Evolutionary conservation across 2,329 filamentous ascomycete species (phyloP), one percentile per base, ranked within the genome.

Genomic region (Colletotrichum liriopes): DNA sequence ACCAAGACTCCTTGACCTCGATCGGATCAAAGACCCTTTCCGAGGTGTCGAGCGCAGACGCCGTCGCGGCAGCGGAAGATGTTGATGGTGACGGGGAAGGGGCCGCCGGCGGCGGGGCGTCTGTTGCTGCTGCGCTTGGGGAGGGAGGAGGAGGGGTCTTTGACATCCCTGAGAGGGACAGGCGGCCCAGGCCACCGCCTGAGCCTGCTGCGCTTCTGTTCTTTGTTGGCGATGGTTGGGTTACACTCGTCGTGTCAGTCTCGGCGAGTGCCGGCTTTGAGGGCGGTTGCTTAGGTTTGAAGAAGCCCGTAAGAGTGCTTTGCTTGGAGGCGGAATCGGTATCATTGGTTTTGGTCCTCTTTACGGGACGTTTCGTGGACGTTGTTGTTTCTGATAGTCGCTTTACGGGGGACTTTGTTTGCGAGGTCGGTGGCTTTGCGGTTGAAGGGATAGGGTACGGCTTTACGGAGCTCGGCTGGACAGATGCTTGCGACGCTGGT

Each of bases 1-100:
- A 92, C 96, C 96, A 98, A 29, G 92, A 93, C 78, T 96, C 93
- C 79, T 94, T 96, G 56, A 89, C 89, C 73, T 89, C 86, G 61
- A 94, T 90, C 0, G 93, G 92, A 76, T 95, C 93, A 72, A 93
- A 86, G 1, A 90, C 85, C 67, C 81, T 85, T 11, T 82, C 85
- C 3, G 79, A 67, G 8, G 55, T 49, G 35, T 73, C 71, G 45
- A 49, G 49, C n/a, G 54, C 59, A 29, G 67, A 62, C n/a, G 18
- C 29, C 32, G 60, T 45, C 26, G 61, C 12, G 5, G 32, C 12
- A 32, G 18, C n/a, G 35, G 54, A 39, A 35, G 20, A 16, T 32
- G 32, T 16, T 23, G 41, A 56, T 5, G 52, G 54, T 20, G 54
- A 55, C 23, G 59, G n/a, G 20, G 51, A 54, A 29, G 55, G 65